phyloP scores from a whole-genome alignment of 192 early-diverging fungal genomes.

The Backusella liffmaniae region DNA sequence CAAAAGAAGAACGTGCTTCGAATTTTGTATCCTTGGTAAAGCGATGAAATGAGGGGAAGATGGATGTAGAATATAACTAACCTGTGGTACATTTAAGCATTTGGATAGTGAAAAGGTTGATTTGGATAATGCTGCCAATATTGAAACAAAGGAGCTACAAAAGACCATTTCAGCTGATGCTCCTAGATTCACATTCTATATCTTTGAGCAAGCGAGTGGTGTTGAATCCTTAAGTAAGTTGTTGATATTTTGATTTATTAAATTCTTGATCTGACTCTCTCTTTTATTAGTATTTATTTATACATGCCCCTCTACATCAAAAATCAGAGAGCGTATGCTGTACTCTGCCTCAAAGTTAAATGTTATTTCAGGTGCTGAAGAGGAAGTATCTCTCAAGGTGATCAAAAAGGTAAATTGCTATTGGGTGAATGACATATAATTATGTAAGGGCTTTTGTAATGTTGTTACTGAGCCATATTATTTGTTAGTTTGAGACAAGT shows the following conservation, averaged over 20 bases:
- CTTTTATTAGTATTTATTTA: slow-evolving; percentile 77
- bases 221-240: slow-evolving; percentile 46
- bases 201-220: slow-evolving; percentile 48
- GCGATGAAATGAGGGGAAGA: neutral
- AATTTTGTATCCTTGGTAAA: slow-evolving; percentile 66
- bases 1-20: slow-evolving; percentile 38
- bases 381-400: slow-evolving; percentile 51
- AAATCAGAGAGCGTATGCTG: slow-evolving; percentile 89
- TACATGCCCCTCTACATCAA: slow-evolving; percentile 78
- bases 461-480: neutral
- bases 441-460: neutral
- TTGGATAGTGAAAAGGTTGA: slow-evolving; percentile 60
- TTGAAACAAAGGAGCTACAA: slow-evolving; percentile 50
- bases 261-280: slow-evolving; percentile 1
- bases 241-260: neutral
- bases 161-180: slow-evolving; percentile 49
- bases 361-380: slow-evolving; percentile 56
- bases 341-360: slow-evolving; percentile 76
- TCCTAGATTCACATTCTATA: slow-evolving; percentile 77
- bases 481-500: slow-evolving; percentile 56
- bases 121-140: slow-evolving; percentile 40
- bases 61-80: neutral
- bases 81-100: slow-evolving; percentile 19
- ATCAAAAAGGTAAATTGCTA: slow-evolving; percentile 52
- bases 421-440: neutral